Base-by-base conservation (phyloP, 1,139 yeast species). In the Zygoascus hellenicus region DNA sequence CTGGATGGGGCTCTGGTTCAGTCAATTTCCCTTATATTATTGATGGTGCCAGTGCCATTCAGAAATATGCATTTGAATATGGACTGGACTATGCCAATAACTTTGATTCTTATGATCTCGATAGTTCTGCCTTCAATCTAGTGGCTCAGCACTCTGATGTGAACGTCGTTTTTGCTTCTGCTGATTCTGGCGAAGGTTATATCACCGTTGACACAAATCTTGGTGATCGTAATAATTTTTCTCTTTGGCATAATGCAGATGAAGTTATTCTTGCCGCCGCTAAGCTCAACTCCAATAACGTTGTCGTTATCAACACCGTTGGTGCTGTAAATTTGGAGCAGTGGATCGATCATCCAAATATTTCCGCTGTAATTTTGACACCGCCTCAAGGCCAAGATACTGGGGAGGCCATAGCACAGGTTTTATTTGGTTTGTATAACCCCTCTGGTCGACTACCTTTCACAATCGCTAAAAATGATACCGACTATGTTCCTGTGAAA, bases 321-420 rank as follows among this genome's bases (percentile, higher is more conserved):
- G 71, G 82, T n/a, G 83, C 85, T 1, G 83, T 80, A 31, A 68
- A 75, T 34, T 67, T 80, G 82, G 86, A 5, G 71, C 81, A 81
- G 30, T 79, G 83, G 82, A 59, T 68, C 13, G 63, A 70, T 36
- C 65, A 80, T 49, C 77, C 82, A 2, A 61, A 73, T 17, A 75
- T 73, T 16, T 69, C 68, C 47, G 77, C 75, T 4, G 56, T 79
- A 36, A 64, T 78, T 6, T 83, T 80, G 48, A 78, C 73, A 17
- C 69, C 72, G 70, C 73, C 69, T 53, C 74, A 74, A 52, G 78
- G 78, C 48, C 68, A 65, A 51, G 78, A 74, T 54, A 58, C 70
- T 49, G 80, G 77, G 58, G 61, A 75, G 57, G 75, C 78, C 49
- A 71, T 77, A 54, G 81, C 80, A 2, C 82, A 78, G 54, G 71